These are phyloP conservation scores for Aspergillus novofumigatus DNA, from an alignment of 2,329 filamentous ascomycete species.

Conservation along the genomic window DNA sequence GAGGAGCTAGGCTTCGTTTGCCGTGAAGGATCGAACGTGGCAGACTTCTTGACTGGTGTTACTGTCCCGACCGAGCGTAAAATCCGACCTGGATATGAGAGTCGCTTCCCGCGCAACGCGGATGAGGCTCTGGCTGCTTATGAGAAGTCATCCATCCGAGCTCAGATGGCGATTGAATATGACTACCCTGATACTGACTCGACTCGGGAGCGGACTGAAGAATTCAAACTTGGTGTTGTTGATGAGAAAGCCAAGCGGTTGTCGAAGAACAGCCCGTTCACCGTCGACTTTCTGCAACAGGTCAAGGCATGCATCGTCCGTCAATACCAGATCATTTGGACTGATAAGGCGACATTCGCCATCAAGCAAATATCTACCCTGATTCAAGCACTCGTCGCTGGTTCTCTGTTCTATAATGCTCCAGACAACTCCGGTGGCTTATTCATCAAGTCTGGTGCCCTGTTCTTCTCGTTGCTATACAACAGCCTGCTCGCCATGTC, in stretches of 20 bases:
- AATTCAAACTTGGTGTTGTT: slow-evolving; percentile 52
- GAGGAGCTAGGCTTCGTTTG: slow-evolving; percentile 62
- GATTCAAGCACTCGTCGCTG: slow-evolving; percentile 58
- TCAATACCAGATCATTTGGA: slow-evolving; percentile 63
- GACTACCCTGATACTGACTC: slow-evolving; percentile 50
- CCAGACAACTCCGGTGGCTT: slow-evolving; percentile 55
- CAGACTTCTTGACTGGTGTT: slow-evolving; percentile 63
- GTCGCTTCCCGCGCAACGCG: slow-evolving; percentile 43
- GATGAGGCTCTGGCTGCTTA: slow-evolving; percentile 47
- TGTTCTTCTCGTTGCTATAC: slow-evolving; percentile 62
- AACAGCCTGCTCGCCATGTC: slow-evolving; percentile 61
- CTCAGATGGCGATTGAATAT: slow-evolving; percentile 53
- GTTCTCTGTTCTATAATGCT: slow-evolving; percentile 65
- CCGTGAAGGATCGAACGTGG: slow-evolving; percentile 58
- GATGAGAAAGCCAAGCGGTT: slow-evolving; percentile 55
- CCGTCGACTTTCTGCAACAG: slow-evolving; percentile 52
- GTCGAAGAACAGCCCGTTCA: slow-evolving; percentile 53
- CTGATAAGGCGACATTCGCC: slow-evolving; percentile 60
- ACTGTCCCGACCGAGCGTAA: slow-evolving; percentile 53
- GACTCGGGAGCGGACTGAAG: slow-evolving; percentile 47
- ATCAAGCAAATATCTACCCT: slow-evolving; percentile 60
- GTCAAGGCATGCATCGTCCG: slow-evolving; percentile 54
- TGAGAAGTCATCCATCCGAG: slow-evolving; percentile 48
- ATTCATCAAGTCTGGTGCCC: slow-evolving; percentile 60
- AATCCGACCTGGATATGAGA: slow-evolving; percentile 41